Evolutionary conservation across 441 rosid species (phyloP).

Genomic region (Populus hybrid): DNA sequence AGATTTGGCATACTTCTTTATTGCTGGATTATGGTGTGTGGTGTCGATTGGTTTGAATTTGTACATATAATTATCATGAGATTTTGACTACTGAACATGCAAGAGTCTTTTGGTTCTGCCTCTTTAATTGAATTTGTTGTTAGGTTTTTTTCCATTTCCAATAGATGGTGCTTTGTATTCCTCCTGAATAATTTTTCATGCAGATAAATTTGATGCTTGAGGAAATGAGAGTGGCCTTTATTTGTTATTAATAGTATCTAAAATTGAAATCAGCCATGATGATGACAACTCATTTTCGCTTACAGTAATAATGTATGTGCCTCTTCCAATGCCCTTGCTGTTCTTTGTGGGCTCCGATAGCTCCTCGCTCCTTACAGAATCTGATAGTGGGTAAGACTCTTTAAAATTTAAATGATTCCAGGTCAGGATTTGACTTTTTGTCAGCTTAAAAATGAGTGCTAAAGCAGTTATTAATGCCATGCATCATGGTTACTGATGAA

Average conservation of each 20-base stretch:
- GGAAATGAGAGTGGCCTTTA: not conserved
- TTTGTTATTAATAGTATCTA: not conserved
- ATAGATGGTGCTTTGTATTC: not conserved
- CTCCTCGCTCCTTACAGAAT: constrained; percentile 58
- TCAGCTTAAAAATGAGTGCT: not conserved
- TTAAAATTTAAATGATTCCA: not conserved
- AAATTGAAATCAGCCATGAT: constrained; percentile 19
- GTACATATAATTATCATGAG: not conserved
- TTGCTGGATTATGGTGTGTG: not conserved
- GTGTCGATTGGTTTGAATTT: not conserved
- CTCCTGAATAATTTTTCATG: not conserved
- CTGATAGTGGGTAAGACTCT: constrained; percentile 49
- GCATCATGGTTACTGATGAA: constrained; percentile 10
- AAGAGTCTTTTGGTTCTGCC: not conserved
- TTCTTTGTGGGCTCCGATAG: constrained; percentile 79
- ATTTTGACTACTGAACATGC: not conserved
- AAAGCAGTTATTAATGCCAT: constrained; percentile 26
- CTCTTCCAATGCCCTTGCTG: constrained; percentile 90
- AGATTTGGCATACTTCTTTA: not conserved
- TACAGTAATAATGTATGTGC: constrained; percentile 88
- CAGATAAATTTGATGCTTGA: not conserved
- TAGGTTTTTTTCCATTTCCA: not conserved
- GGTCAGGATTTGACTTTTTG: constrained; percentile 1
- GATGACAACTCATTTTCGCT: constrained; percentile 13
- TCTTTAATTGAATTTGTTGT: not conserved